These are phyloP conservation scores for Aspergillus alliaceus DNA, from an alignment of 2,329 filamentous ascomycete genomes.

Conservation along the genomic window DNA sequence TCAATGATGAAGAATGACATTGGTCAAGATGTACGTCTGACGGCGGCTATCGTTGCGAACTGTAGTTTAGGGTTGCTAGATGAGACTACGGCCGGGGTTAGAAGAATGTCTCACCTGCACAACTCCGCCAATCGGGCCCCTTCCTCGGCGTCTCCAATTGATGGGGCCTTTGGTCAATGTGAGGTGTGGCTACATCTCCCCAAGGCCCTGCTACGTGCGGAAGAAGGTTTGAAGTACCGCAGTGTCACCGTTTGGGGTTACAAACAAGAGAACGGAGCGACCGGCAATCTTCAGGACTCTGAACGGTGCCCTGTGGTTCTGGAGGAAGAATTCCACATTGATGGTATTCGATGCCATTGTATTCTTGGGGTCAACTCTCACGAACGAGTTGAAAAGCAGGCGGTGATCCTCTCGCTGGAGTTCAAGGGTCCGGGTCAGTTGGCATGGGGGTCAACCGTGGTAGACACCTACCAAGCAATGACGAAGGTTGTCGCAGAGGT, in stretches of 20 bases:
- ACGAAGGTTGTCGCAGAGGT: slow-evolving; percentile 42
- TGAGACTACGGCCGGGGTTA: slow-evolving; percentile 37
- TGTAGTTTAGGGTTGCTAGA: slow-evolving; percentile 36
- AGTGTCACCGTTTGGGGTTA: slow-evolving; percentile 36
- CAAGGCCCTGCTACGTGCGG: slow-evolving; percentile 46
- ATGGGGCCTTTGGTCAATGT: slow-evolving; percentile 33
- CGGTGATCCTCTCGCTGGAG: slow-evolving; percentile 43
- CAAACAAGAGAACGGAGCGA: slow-evolving; percentile 21
- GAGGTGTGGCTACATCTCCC: slow-evolving; percentile 43
- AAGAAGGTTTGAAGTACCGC: slow-evolving; percentile 43
- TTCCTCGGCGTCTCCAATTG: slow-evolving; percentile 21
- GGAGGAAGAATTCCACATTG: slow-evolving; percentile 42
- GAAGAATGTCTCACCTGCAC: slow-evolving; percentile 34
- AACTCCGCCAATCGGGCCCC: slow-evolving; percentile 8
- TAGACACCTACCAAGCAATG: slow-evolving; percentile 41
- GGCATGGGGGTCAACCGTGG: slow-evolving; percentile 33
- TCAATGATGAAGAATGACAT: slow-evolving; percentile 29
- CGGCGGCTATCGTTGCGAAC: slow-evolving; percentile 35
- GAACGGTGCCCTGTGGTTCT: slow-evolving; percentile 28
- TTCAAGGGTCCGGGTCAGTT: slow-evolving; percentile 35
- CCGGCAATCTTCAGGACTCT: slow-evolving; percentile 22
- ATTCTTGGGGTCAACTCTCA: slow-evolving; percentile 55
- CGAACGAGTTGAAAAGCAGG: slow-evolving; percentile 52
- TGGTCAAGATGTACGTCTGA: slow-evolving; percentile 37
- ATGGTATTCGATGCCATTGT: slow-evolving; percentile 45